Percentiles rank a stretch among this genome's conserved stretches.
These are phyloP conservation scores for Parasitella parasitica DNA, from an alignment of 371 early-diverging fungal genomes.

Conservation along the genomic window DNA sequence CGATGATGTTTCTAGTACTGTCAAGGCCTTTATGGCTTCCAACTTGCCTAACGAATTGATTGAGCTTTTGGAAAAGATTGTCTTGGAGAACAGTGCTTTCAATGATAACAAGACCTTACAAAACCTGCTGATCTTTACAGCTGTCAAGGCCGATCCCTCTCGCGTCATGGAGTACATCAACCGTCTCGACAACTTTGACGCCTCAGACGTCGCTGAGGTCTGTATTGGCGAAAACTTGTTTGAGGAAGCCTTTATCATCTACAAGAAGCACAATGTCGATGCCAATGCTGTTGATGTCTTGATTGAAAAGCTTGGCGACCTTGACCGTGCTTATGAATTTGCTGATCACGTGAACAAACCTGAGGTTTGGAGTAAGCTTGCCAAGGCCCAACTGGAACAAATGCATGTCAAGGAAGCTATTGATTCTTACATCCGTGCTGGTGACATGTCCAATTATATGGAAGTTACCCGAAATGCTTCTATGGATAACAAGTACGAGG, in stretches of 20 bases:
- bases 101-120: slow-evolving; percentile 95
- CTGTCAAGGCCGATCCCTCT: slow-evolving; percentile 89
- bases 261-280: slow-evolving; percentile 89
- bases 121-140: slow-evolving; percentile 96
- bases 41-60: slow-evolving; percentile 94
- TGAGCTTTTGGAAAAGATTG: slow-evolving; percentile 94
- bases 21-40: slow-evolving; percentile 98
- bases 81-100: slow-evolving; percentile 89
- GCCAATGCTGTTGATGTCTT: slow-evolving; percentile 86
- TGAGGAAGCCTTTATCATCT: slow-evolving; percentile 96
- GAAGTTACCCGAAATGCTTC: slow-evolving; percentile 86
- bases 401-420: slow-evolving; percentile 93
- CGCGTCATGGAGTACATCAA: slow-evolving; percentile 94
- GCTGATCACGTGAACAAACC: slow-evolving; percentile 89
- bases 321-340: slow-evolving; percentile 95
- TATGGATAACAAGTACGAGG: slow-evolving; percentile 85
- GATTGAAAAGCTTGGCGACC: slow-evolving; percentile 86
- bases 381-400: slow-evolving; percentile 90
- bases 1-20: slow-evolving; percentile 95
- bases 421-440: slow-evolving; percentile 94
- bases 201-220: slow-evolving; percentile 93
- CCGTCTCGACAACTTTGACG: slow-evolving; percentile 93
- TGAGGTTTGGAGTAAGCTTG: slow-evolving; percentile 94
- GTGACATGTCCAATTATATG: slow-evolving; percentile 85
- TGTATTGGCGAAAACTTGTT: slow-evolving; percentile 85